Conservation (phyloP, 176 grass and related monocot genomes). For the Hyparrhenia diplandra region DNA sequence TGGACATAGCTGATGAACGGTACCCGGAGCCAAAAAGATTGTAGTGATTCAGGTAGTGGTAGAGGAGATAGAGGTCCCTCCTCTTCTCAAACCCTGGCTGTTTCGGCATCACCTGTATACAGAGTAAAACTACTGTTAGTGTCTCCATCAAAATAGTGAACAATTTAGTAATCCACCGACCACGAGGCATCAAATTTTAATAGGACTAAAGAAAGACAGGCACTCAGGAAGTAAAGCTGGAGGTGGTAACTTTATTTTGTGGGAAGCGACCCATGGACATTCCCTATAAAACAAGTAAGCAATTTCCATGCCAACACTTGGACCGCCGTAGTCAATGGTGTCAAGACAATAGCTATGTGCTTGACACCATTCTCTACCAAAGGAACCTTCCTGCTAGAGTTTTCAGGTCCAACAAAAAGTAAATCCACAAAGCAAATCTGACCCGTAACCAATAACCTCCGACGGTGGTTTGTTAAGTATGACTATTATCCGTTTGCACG, state of each 20-base stretch:
- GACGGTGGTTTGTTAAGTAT: not conserved
- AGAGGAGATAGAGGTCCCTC: constrained; percentile 64
- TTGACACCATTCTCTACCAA: not conserved
- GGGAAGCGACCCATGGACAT: not conserved
- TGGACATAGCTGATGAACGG: constrained; percentile 61
- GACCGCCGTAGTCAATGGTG: not conserved
- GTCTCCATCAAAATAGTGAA: not conserved
- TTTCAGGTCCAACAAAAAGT: not conserved
- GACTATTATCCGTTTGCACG: not conserved
- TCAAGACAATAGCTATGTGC: not conserved
- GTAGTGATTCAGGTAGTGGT: constrained; percentile 89
- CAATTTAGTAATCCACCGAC: not conserved
- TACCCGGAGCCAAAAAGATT: constrained; percentile 84
- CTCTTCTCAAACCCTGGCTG: constrained; percentile 70
- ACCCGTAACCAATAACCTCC: not conserved
- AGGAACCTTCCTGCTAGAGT: constrained; percentile 7
- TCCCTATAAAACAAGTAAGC: not conserved
- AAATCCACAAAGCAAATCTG: not conserved
- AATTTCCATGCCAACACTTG: not conserved
- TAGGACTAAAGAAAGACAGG: not conserved
- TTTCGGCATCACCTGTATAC: constrained; percentile 66
- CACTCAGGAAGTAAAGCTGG: not conserved
- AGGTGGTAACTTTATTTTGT: not conserved
- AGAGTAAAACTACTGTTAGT: not conserved
- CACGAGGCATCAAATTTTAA: not conserved